Evolutionary conservation across 805 yeast genomes (phyloP).

Genomic region (Starmerella roubikii): DNA sequence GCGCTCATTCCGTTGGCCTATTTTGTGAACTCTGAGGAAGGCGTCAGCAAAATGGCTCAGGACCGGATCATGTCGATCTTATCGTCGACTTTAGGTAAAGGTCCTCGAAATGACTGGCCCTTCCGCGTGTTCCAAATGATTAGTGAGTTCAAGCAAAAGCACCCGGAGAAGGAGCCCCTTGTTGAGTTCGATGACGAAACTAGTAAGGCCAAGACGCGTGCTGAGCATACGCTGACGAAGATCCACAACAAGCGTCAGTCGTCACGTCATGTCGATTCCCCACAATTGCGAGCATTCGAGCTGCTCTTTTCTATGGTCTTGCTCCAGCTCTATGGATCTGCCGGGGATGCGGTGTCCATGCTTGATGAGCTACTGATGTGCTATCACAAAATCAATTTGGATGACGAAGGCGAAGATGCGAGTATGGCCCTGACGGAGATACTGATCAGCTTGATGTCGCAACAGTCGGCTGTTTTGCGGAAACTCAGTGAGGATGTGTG

Average conservation of each 20-base stretch:
- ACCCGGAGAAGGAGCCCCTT: slow-evolving; percentile 21
- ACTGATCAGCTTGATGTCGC: slow-evolving; percentile 42
- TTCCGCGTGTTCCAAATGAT: slow-evolving; percentile 22
- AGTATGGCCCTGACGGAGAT: slow-evolving; percentile 45
- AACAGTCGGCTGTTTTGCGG: slow-evolving; percentile 43
- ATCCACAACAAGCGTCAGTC: slow-evolving; percentile 30
- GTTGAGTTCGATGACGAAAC: slow-evolving; percentile 48
- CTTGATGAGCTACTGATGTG: slow-evolving; percentile 59
- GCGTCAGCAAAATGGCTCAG: slow-evolving; percentile 22
- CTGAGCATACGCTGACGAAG: slow-evolving; percentile 36
- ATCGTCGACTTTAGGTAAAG: slow-evolving; percentile 36
- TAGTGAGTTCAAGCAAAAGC: slow-evolving; percentile 13
- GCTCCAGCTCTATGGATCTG: slow-evolving; percentile 61
- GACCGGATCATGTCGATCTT: slow-evolving; percentile 52
- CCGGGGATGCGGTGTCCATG: slow-evolving; percentile 57
- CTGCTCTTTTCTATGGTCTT: slow-evolving; percentile 62
- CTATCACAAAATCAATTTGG: slow-evolving; percentile 32
- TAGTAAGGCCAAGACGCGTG: slow-evolving; percentile 33
- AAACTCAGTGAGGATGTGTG: slow-evolving; percentile 43
- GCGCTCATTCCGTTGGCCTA: slow-evolving; percentile 33
- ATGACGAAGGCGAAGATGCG: slow-evolving; percentile 27
- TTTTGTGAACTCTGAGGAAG: slow-evolving; percentile 23
- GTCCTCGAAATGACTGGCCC: slow-evolving; percentile 38
- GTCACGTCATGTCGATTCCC: slow-evolving; percentile 27
- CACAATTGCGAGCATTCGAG: slow-evolving; percentile 54